Percentiles rank a stretch among this genome's conserved stretches.
These are phyloP conservation scores for Linum trigynum DNA, from an alignment of 345 rosid genomes.

Conservation along the genomic window DNA sequence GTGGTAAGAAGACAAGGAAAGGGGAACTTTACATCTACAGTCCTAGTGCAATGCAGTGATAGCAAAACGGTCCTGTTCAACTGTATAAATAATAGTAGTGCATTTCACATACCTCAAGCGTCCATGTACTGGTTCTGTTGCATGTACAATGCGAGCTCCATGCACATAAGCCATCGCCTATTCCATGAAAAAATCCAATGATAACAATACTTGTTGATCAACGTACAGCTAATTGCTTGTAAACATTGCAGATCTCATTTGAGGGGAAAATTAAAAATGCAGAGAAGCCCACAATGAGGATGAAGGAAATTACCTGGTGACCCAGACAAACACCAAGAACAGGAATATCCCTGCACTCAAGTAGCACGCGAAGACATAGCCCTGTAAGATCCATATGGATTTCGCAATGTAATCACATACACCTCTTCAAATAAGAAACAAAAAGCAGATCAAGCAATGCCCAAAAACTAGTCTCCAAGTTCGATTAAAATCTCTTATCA, in stretches of 20 bases:
- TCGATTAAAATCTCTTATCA: neutral
- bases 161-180: conserved; percentile 93
- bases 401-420: conserved; percentile 15
- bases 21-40: neutral
- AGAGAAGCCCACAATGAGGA: neutral
- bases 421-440: conserved; percentile 6
- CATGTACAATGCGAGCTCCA: conserved; percentile 81
- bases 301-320: conserved; percentile 56
- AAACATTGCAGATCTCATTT: neutral
- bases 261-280: neutral
- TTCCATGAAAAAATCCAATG: conserved; percentile 14
- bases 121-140: conserved; percentile 90
- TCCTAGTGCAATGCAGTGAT: neutral
- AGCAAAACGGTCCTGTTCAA: neutral
- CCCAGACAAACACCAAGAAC: conserved; percentile 92
- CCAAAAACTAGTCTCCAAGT: neutral
- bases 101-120: conserved; percentile 62
- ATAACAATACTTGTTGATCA: neutral
- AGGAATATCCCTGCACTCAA: conserved; percentile 76
- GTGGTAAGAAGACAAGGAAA: neutral
- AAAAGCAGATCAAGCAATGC: neutral
- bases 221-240: neutral
- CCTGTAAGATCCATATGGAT: conserved; percentile 43
- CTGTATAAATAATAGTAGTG: neutral
- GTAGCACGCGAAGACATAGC: conserved; percentile 73